Percentiles rank a stretch among this genome's conserved stretches.
Evolutionary conservation across 352 stramenopile species (phyloP).

Genomic region (Aphanomyces cochlioides): DNA sequence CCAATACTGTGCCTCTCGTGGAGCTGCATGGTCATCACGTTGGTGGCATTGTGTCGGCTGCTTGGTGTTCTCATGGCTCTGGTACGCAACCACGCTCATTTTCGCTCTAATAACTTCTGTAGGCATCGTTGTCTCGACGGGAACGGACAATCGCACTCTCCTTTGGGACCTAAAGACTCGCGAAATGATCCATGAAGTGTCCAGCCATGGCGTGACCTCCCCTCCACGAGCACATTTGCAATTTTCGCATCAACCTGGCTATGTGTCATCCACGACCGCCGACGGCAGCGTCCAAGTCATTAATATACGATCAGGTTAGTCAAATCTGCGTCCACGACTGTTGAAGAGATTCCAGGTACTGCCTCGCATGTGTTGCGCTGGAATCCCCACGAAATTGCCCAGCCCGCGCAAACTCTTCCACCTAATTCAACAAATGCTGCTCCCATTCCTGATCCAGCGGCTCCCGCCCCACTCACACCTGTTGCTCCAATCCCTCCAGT

Average conservation of each 20-base stretch:
- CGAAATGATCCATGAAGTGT: constrained; percentile 92
- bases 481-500: too few species aligned
- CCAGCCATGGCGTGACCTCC: constrained; percentile 41
- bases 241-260: constrained; percentile 93
- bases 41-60: constrained; percentile 93
- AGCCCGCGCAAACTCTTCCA: constrained; percentile 21
- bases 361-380: constrained; percentile 61
- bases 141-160: constrained; percentile 97
- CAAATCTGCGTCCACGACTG: too few species aligned
- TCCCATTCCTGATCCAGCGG: too few species aligned
- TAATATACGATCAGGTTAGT: not conserved
- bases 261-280: constrained; percentile 94
- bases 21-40: constrained; percentile 94
- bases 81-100: constrained; percentile 5
- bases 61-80: constrained; percentile 96
- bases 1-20: constrained; percentile 93
- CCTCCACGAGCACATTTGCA: constrained; percentile 75
- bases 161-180: constrained; percentile 96
- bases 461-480: too few species aligned
- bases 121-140: constrained; percentile 91
- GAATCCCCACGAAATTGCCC: constrained; percentile 60
- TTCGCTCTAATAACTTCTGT: not conserved
- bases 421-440: constrained; percentile 39
- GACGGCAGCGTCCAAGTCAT: constrained; percentile 94
- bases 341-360: not conserved